Evolutionary conservation across 1,139 yeast species (phyloP).

Genomic region (Protomyces macrosporus): DNA sequence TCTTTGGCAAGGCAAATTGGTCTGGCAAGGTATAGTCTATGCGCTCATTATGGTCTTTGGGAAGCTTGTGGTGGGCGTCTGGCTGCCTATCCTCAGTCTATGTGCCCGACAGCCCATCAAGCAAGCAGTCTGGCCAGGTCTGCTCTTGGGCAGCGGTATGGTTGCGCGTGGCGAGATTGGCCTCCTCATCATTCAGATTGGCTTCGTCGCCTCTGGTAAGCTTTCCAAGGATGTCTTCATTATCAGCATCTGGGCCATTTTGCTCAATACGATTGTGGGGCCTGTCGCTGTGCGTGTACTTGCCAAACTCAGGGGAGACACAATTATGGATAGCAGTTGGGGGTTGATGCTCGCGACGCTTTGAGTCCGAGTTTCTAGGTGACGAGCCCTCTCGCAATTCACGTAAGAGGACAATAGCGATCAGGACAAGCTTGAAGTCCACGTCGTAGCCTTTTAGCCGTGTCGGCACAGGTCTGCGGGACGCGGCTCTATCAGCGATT

Average conservation of each 20-base stretch:
- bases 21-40: slow-evolving; percentile 24
- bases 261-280: slow-evolving; percentile 22
- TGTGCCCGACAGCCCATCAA: background rate
- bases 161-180: slow-evolving; percentile 27
- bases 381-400: no score
- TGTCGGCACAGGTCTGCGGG: no score
- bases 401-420: no score
- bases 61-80: slow-evolving; percentile 13
- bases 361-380: background rate
- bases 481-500: no score
- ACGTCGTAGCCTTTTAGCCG: no score
- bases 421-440: no score
- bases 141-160: slow-evolving; percentile 18
- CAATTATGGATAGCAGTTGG: background rate
- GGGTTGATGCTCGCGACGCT: background rate
- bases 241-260: slow-evolving; percentile 23
- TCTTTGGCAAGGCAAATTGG: slow-evolving; percentile 8
- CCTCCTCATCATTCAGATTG: slow-evolving; percentile 16
- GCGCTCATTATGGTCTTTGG: slow-evolving; percentile 13
- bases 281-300: slow-evolving; percentile 22
- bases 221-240: background rate
- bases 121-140: slow-evolving; percentile 8
- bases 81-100: background rate
- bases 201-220: background rate
- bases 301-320: background rate